Evolutionary conservation across 2,329 filamentous ascomycete species (phyloP).

Genomic region (Cladosporium sp.): DNA sequence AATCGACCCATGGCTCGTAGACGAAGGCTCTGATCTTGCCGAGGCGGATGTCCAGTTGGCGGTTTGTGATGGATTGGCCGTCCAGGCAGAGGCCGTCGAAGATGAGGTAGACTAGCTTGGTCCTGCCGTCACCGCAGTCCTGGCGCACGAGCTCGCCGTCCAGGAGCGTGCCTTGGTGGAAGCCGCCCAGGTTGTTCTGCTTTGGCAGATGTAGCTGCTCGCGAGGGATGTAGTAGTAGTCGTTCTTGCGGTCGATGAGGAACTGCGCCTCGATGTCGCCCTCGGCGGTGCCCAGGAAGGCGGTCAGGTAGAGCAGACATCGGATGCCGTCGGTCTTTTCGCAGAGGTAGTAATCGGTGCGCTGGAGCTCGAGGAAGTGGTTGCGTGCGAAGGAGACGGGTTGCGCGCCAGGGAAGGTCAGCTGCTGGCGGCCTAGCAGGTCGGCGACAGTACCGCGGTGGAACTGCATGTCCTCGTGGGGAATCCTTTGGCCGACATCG

Average conservation of each 20-base stretch:
- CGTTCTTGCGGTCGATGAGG: constrained; percentile 95
- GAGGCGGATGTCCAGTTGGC: constrained; percentile 82
- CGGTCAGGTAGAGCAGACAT: constrained; percentile 87
- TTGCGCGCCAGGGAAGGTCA: constrained; percentile 83
- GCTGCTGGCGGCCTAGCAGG: constrained; percentile 69
- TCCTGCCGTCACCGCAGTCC: constrained; percentile 61
- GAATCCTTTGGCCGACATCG: constrained; percentile 27
- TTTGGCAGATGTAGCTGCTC: constrained; percentile 77
- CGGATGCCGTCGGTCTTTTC: constrained; percentile 97
- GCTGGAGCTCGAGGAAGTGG: constrained; percentile 79
- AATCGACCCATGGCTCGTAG: constrained; percentile 29
- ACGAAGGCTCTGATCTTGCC: constrained; percentile 68
- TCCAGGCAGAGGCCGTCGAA: constrained; percentile 91
- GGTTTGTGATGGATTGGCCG: constrained; percentile 70
- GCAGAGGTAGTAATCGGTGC: constrained; percentile 91
- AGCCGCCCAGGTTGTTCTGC: constrained; percentile 60
- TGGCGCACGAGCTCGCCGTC: constrained; percentile 95
- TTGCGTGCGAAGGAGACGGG: constrained; percentile 85
- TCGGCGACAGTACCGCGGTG: constrained; percentile 37
- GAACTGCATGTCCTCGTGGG: constrained; percentile 29
- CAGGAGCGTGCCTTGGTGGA: constrained; percentile 78
- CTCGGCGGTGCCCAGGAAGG: constrained; percentile 46
- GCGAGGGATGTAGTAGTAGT: constrained; percentile 82
- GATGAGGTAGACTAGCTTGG: constrained; percentile 79
- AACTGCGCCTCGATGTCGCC: constrained; percentile 68